phyloP scores from a whole-genome alignment of 495 filamentous ascomycete species.

The Xylaria venustula region DNA sequence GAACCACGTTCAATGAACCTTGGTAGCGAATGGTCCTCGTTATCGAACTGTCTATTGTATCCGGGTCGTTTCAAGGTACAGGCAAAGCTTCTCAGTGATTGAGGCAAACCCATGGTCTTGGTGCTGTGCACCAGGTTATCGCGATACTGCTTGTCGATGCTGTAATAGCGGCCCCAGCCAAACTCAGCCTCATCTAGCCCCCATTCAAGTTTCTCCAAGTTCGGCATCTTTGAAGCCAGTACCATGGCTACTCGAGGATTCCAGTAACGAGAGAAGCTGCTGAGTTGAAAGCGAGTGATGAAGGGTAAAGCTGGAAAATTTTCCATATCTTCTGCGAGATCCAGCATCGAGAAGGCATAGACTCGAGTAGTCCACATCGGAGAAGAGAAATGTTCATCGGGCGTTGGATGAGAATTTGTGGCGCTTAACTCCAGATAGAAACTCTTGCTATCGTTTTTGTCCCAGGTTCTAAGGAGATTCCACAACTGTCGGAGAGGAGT shows the following conservation, averaged over 20 bases:
- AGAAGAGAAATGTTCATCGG: no score
- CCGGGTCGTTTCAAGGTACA: background rate
- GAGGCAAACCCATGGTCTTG: background rate
- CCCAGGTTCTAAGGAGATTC: background rate
- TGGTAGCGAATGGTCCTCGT: background rate
- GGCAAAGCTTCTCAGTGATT: background rate
- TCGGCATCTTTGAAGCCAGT: background rate
- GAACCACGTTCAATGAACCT: background rate
- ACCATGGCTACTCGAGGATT: background rate
- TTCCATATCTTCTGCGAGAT: background rate
- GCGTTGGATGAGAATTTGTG: no score
- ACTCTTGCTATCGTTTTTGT: background rate
- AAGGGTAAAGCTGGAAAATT: background rate
- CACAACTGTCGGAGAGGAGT: background rate
- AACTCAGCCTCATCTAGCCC: background rate
- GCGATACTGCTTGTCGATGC: background rate
- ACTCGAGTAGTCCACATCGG: no score
- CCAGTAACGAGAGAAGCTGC: background rate
- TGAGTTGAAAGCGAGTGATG: background rate
- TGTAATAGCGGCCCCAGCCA: constrained; percentile 1
- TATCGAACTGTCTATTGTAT: background rate
- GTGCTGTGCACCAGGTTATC: background rate
- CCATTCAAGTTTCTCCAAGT: background rate
- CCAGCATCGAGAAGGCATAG: background rate
- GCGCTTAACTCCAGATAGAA: background rate